Conservation (phyloP, 2,329 filamentous ascomycete genomes). For the Zymoseptoria brevis region DNA sequence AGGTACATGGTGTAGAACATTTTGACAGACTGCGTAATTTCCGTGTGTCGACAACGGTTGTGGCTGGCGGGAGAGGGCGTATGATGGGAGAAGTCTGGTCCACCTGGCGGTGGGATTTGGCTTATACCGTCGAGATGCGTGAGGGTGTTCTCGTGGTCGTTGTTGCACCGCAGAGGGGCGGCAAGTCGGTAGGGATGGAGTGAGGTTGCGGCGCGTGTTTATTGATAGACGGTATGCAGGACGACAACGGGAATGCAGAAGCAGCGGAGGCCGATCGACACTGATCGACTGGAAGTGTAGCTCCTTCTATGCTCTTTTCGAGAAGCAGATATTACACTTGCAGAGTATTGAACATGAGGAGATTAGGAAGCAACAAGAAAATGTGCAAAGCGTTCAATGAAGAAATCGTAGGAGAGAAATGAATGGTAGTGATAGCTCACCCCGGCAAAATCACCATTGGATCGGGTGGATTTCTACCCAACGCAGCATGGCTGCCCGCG, state of each 20-base stretch:
- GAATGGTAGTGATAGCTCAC: not conserved
- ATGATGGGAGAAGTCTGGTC: not conserved
- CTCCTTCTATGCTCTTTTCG: not conserved
- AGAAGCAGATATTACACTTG: not conserved
- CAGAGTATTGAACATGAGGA: not conserved
- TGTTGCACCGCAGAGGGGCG: conserved; percentile 24
- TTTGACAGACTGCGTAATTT: conserved; percentile 12
- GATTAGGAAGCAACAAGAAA: not conserved
- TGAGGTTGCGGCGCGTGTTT: not conserved
- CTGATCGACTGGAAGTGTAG: not conserved
- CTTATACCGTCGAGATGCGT: conserved; percentile 16
- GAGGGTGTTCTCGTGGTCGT: conserved; percentile 5
- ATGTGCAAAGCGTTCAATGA: not conserved
- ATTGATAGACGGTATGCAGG: not conserved
- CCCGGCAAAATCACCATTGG: not conserved
- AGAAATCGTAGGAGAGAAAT: not conserved
- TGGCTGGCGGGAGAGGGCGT: conserved; percentile 1
- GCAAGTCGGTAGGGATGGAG: conserved; percentile 1
- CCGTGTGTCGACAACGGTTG: not conserved
- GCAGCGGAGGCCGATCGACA: not conserved
- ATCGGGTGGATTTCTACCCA: not conserved
- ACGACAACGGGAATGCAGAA: not conserved
- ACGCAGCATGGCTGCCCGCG: not conserved
- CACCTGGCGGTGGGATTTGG: conserved; percentile 17
- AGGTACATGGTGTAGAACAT: conserved; percentile 47